Evolutionary conservation across 257 asterid species (phyloP).

Genomic region (Agastache rugosa): DNA sequence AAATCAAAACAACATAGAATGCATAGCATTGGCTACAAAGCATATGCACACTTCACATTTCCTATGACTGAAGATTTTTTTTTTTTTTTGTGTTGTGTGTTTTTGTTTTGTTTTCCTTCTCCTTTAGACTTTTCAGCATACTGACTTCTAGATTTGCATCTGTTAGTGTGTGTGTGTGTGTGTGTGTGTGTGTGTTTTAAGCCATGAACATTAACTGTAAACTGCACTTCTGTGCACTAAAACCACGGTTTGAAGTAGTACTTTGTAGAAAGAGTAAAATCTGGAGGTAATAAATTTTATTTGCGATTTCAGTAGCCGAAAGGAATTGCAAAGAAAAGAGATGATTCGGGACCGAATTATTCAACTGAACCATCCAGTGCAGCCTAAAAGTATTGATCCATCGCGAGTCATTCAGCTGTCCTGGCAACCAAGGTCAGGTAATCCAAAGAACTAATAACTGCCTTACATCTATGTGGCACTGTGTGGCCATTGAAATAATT

Average conservation of each 20-base stretch:
- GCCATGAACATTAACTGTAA: not conserved
- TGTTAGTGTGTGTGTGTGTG: not conserved
- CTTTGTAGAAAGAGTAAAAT: constrained; percentile 24
- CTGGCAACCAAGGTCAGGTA: constrained; percentile 98
- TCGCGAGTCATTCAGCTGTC: constrained; percentile 68
- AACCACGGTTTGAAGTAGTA: constrained; percentile 1
- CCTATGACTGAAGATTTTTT: not conserved
- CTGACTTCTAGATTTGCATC: constrained; percentile 13
- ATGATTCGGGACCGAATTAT: constrained; percentile 44
- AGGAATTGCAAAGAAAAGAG: constrained; percentile 59
- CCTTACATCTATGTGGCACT: constrained; percentile 31
- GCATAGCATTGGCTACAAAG: not conserved
- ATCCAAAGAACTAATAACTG: constrained; percentile 37
- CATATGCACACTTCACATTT: not conserved
- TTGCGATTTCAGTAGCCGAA: constrained; percentile 46
- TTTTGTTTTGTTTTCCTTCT: not conserved
- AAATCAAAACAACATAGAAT: not conserved
- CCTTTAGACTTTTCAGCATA: not conserved
- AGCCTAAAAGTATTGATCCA: constrained; percentile 55
- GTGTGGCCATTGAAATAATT: constrained; percentile 23
- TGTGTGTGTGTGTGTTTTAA: too few species aligned
- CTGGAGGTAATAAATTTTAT: constrained; percentile 17
- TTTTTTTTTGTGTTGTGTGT: too few species aligned
- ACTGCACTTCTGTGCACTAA: not conserved
- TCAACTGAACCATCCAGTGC: constrained; percentile 36